A percentile compares a stretch with the other conserved stretches of the same genome.
Evolutionary conservation across 148 eudicot species (phyloP).

Genomic region (Silene uniflora): DNA sequence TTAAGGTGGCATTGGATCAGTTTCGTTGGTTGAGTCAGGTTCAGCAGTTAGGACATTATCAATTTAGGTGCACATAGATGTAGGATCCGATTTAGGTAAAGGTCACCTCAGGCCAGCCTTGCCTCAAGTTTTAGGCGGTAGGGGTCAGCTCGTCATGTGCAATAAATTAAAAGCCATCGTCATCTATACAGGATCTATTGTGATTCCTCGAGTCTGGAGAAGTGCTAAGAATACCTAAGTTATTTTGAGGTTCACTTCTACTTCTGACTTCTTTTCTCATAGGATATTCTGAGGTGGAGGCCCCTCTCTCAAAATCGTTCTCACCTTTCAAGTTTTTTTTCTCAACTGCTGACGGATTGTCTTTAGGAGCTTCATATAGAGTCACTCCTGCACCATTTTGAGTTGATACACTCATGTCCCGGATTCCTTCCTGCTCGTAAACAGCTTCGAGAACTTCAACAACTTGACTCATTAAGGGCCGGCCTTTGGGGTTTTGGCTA

Average conservation of each 20-base stretch:
- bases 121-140: no score
- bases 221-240: not conserved
- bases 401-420: constrained; percentile 36
- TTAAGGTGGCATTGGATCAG: no score
- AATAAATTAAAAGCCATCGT: no score
- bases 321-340: constrained; percentile 19
- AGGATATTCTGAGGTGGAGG: not conserved
- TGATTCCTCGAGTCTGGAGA: constrained; percentile 1
- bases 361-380: constrained; percentile 46
- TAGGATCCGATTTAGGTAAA: no score
- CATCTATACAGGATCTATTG: no score
- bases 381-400: constrained; percentile 44
- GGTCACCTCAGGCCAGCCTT: no score
- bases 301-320: constrained; percentile 31
- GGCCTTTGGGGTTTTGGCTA: constrained; percentile 81
- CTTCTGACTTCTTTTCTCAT: constrained; percentile 8
- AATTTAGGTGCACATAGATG: no score
- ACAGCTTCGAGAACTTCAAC: constrained; percentile 67
- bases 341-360: not conserved
- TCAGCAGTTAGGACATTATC: no score
- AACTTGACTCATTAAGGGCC: constrained; percentile 76
- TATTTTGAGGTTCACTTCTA: constrained; percentile 12
- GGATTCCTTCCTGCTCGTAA: constrained; percentile 40
- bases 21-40: no score
- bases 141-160: no score